A percentile compares a stretch with the other conserved stretches of the same genome.
Conservation (phyloP, 306 rosid genomes). For the Ormosia emarginata region DNA sequence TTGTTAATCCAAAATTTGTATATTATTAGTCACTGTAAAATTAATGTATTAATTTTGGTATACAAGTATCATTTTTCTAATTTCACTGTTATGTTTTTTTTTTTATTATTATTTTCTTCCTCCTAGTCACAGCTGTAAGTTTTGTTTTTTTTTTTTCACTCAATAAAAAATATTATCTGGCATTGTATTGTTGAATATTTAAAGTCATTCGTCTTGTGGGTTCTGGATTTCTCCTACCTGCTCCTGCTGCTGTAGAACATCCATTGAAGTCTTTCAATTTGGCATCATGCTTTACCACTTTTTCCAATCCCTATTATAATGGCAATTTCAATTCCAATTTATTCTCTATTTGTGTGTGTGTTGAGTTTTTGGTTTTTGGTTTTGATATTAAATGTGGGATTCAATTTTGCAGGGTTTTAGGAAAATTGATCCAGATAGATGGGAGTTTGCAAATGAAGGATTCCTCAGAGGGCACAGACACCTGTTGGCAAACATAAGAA, state of each 20-base stretch:
- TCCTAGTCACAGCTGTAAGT: background rate
- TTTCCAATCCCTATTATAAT: background rate
- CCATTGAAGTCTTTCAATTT: background rate
- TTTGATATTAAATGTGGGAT: background rate
- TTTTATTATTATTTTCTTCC: background rate
- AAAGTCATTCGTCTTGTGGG: background rate
- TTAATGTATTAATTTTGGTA: background rate
- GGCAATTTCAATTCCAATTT: background rate
- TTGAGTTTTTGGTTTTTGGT: background rate
- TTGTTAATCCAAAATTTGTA: background rate
- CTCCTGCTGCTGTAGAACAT: background rate
- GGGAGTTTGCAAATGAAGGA: constrained; percentile 91
- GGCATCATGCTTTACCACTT: background rate
- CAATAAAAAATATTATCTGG: background rate
- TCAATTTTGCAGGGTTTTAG: constrained; percentile 73
- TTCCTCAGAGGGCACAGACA: constrained; percentile 70
- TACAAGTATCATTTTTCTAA: background rate
- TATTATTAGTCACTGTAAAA: background rate
- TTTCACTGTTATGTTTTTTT: background rate
- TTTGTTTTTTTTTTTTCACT: background rate
- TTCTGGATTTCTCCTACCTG: constrained; percentile 7
- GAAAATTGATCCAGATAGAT: constrained; percentile 77
- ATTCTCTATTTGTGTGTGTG: background rate
- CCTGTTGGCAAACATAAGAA: constrained; percentile 58
- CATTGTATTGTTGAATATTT: background rate